Conservation (phyloP, 1,139 yeast genomes). For the Saccharomyces hybrid region DNA sequence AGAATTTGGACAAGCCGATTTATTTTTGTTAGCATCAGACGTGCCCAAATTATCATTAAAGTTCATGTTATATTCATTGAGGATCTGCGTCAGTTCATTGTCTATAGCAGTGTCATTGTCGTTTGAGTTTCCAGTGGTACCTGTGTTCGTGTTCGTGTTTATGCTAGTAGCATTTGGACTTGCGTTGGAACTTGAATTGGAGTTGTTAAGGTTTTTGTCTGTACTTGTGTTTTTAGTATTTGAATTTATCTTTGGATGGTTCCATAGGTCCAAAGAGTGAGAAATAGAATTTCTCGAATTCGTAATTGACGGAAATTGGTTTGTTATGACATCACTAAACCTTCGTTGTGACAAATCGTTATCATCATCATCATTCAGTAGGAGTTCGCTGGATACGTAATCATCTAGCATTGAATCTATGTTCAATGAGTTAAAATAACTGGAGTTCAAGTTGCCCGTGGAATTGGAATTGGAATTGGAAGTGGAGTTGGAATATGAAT, state of each 20-base stretch:
- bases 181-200: neutral
- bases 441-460: neutral
- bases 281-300: slow-evolving; percentile 26
- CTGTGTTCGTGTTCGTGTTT: neutral
- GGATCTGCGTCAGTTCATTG: slow-evolving; percentile 20
- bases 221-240: neutral
- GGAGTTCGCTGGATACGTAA: slow-evolving; percentile 14
- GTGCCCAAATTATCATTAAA: slow-evolving; percentile 8
- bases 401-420: slow-evolving; percentile 16
- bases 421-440: slow-evolving; percentile 4
- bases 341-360: slow-evolving; percentile 12
- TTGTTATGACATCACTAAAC: slow-evolving; percentile 20
- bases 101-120: slow-evolving; percentile 10
- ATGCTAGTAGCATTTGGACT: neutral
- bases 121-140: neutral
- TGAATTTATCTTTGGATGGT: slow-evolving; percentile 10
- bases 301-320: slow-evolving; percentile 10
- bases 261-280: slow-evolving; percentile 28
- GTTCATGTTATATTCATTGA: slow-evolving; percentile 26
- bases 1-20: neutral
- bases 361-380: neutral
- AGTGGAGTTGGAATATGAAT: neutral
- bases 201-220: neutral
- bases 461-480: neutral
- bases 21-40: neutral